Base-by-base conservation (phyloP, 1,139 yeast species). In the Blastobotrys malaysiensis region DNA sequence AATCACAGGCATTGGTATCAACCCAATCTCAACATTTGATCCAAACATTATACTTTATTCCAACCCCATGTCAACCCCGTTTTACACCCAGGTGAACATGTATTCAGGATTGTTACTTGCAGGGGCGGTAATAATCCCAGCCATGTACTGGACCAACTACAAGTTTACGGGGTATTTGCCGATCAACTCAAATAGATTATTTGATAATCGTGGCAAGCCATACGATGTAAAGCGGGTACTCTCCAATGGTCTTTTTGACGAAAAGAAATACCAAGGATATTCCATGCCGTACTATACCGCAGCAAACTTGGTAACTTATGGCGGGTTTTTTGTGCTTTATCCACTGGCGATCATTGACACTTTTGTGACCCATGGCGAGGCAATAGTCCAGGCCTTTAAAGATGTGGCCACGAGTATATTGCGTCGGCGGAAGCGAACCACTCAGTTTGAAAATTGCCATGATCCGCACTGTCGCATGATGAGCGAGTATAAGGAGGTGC, bases 241-340 rank as follows among this genome's bases (percentile, higher is more conserved):
- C 31, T 39, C 45, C 18, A 56, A 60, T 7, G 73, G 74, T 45
- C 65, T 72, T 27, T 63, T 67, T 62, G 69, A 70, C 53, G 64
- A 62, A 31, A 57, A 53, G 6, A 67, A 64, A 53, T 70, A 70
- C 53, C 67, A 68, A 52, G 31, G 49, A 3, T 71, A 71, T 56
- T 68, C 78, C 1, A 82, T 82, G 1, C 86, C 87, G 16, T 82
- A 74, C 61, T 82, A 81, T 65, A 65, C 81, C 19, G 87, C 87
- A 4, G 85, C 80, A 1, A 77, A 76, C 60, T 64, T 80, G 52
- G 81, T 82, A 7, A 61, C 73, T 5, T 82, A 82, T 62, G 86
- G 86, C 24, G 75, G 83, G 1, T 79, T 76, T 62, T 82, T 83
- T 65, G 51, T 50, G 9, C 64, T 79, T 49, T 83, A 82, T 63